Evolutionary conservation across 116 monocot genomes (phyloP), one percentile per base, ranked within the genome.

Genomic region (Phalaenopsis hybrid): DNA sequence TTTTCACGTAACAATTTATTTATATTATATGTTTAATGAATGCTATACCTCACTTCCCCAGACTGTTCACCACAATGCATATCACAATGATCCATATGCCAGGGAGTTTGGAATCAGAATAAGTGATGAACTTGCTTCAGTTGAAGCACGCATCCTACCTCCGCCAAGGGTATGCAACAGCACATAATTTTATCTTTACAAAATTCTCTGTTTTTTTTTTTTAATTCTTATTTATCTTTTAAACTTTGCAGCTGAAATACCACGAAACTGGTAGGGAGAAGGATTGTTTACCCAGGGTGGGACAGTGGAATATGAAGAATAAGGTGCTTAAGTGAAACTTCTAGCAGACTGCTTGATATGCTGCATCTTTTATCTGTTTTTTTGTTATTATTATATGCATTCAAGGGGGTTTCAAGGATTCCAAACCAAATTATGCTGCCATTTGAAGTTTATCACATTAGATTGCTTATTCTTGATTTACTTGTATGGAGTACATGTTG

Each of bases 281-380:
- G 57, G 87, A 90, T 58, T 85, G 85, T 80, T 79, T 83, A 74
- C 93, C 93, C 8, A 85, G 86, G 76, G 81, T 89, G 33, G 93
- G 93, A 13, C 93, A 91, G 58, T 93, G 93, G 93, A 93, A 93
- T 69, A 93, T 93, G 93, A 90, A 86, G 87, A 87, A 93, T 58
- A 93, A 93, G 89, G 93, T 93, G 17, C 52, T 18, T 80, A 17
- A 9, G 67, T 67, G 21, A 28, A 25, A 67, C 37, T 31, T 10
- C 72, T 20, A 28, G 67, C 67, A 25, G 67, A 67, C 31, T 67
- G 10, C 8, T 1, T 23, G 67, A 67, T 10, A 28, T 67, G 23
- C 63, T 20, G 6, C 61, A 18, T 25, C 7, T 31, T 46, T 46
- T 1, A 5, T 46, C 46, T 4, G 6, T 46, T 46, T 67, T 67